phyloP scores from a whole-genome alignment of 352 stramenopile species.

The Phytopythium mirpurense region DNA sequence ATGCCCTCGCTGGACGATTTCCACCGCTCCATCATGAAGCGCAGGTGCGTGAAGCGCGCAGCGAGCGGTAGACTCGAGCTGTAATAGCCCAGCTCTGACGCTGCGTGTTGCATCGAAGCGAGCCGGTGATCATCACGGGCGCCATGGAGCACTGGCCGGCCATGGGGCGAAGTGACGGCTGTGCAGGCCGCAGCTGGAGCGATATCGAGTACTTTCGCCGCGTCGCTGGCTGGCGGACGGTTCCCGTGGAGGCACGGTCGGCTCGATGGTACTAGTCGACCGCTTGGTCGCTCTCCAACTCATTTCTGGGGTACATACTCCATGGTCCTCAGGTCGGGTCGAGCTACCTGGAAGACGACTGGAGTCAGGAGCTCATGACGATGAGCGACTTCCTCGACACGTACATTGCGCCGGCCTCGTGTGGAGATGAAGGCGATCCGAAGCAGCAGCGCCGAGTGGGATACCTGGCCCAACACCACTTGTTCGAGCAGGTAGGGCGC shows the following conservation, averaged over 20 bases:
- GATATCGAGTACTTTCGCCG: constrained; percentile 63
- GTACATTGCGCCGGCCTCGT: constrained; percentile 25
- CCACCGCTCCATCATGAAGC: constrained; percentile 40
- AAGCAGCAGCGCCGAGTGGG: constrained; percentile 19
- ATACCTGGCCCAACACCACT: constrained; percentile 86
- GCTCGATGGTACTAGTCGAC: not conserved
- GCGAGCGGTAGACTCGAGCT: not conserved
- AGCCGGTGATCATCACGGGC: constrained; percentile 67
- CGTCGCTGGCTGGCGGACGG: constrained; percentile 66
- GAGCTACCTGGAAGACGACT: constrained; percentile 78
- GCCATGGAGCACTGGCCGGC: constrained; percentile 84
- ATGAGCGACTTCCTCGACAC: constrained; percentile 74
- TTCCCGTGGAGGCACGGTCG: constrained; percentile 67
- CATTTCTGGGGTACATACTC: too few relatives aligned
- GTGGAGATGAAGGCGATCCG: not conserved
- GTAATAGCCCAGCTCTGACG: not conserved
- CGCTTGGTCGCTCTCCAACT: too few relatives aligned
- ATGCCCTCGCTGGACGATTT: constrained; percentile 65
- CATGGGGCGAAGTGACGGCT: constrained; percentile 28
- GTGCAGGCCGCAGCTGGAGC: constrained; percentile 39
- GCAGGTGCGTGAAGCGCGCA: constrained; percentile 24
- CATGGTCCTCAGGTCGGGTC: constrained; percentile 63
- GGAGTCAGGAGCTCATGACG: constrained; percentile 75
- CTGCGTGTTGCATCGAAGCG: constrained; percentile 13
- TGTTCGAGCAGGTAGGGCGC: constrained; percentile 83